Percentiles rank a stretch among this genome's conserved stretches.
Evolutionary conservation across 371 early-diverging fungal species (phyloP).

Genomic region (Mucor irregularis): DNA sequence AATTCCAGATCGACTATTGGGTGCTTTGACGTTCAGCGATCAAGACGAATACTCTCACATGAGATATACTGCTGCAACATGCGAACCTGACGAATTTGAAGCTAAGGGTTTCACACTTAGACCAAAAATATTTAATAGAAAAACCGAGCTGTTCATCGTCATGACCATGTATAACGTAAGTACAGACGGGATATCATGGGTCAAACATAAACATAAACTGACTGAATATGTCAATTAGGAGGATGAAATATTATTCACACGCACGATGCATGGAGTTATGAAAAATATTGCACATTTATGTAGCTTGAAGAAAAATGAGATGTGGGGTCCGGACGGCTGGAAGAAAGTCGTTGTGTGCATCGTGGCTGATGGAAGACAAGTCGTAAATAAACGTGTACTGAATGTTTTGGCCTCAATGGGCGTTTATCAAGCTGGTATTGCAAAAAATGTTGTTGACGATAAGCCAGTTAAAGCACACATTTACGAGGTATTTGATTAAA

Average conservation of each 20-base stretch:
- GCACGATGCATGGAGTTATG: conserved; percentile 78
- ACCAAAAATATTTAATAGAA: conserved; percentile 69
- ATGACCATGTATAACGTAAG: neutral
- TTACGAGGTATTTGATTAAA: neutral
- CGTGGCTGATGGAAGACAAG: conserved; percentile 82
- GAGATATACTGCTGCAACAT: conserved; percentile 80
- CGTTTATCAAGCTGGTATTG: conserved; percentile 73
- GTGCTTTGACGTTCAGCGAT: conserved; percentile 24
- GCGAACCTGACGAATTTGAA: conserved; percentile 80
- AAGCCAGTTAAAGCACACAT: conserved; percentile 66
- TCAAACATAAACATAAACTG: no score
- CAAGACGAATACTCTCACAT: conserved; percentile 68
- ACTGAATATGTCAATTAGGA: no score
- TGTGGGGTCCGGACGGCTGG: conserved; percentile 81
- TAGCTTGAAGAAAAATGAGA: conserved; percentile 53
- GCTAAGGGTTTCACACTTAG: conserved; percentile 73
- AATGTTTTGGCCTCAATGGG: conserved; percentile 67
- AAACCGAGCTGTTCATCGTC: conserved; percentile 75
- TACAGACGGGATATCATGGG: no score
- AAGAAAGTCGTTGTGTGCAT: conserved; percentile 83
- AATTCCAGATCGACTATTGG: conserved; percentile 59
- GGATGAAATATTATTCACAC: conserved; percentile 62
- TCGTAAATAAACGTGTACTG: conserved; percentile 60
- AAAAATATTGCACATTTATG: conserved; percentile 81
- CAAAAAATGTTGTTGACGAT: conserved; percentile 59